Evolutionary conservation across 768 basidiomycete species (phyloP).

Genomic region (Nidularia sp.): DNA sequence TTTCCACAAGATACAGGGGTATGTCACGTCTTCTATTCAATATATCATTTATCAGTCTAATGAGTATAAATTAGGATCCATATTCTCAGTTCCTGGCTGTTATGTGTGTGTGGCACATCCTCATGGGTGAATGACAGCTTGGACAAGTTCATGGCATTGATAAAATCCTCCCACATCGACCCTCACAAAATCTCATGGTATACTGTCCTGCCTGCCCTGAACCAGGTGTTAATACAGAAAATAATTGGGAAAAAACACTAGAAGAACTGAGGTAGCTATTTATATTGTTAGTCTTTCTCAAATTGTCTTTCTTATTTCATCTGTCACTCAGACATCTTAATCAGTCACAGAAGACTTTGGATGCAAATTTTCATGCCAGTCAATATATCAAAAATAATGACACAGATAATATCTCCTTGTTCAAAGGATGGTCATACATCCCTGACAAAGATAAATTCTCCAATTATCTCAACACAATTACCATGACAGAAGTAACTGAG

Average conservation of each 20-base stretch:
- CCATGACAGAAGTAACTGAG: background rate
- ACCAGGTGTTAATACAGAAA: conserved; percentile 8
- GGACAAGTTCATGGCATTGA: conserved; percentile 21
- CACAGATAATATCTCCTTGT: conserved; percentile 14
- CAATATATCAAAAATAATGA: conserved; percentile 15
- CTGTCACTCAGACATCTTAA: conserved; percentile 14
- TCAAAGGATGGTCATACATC: conserved; percentile 11
- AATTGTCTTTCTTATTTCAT: background rate
- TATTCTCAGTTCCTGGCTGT: conserved; percentile 14
- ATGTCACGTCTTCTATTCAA: background rate
- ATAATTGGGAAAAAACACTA: conserved; percentile 8
- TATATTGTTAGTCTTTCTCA: background rate
- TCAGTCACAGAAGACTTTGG: conserved; percentile 12
- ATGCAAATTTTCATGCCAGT: conserved; percentile 19
- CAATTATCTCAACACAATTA: conserved; percentile 5
- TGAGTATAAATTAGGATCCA: conserved; percentile 12
- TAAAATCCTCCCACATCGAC: conserved; percentile 7
- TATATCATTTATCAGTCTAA: background rate
- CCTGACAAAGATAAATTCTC: conserved; percentile 8
- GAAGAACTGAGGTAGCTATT: conserved; percentile 7
- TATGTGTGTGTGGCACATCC: conserved; percentile 13
- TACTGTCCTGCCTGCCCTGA: conserved; percentile 18
- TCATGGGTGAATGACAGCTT: conserved; percentile 7
- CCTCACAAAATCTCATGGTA: conserved; percentile 7
- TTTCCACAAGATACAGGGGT: conserved; percentile 14